Evolutionary conservation across 371 early-diverging fungal species (phyloP), one percentile per base, ranked within the genome.

Genomic region (Mucor piriformis): DNA sequence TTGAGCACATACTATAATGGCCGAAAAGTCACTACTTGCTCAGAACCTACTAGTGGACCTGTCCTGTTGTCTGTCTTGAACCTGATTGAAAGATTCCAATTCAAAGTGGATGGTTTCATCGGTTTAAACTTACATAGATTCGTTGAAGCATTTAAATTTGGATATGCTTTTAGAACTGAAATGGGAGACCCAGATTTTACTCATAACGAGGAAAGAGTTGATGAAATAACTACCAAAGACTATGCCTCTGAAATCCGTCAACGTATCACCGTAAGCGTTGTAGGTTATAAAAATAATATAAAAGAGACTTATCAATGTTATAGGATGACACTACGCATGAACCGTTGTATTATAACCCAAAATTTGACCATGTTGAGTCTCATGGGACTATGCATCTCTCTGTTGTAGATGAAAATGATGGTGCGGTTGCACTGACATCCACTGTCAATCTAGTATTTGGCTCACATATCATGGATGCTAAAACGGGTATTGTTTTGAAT

Each of bases 381-480:
- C 98, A 95, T 66, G 99, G 99, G 5, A 99, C 99, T 15, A 96
- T 97, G 54, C 99, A 99, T 72, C 61, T 99, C 3, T 97, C 98
- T 3, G 91, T 94, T 1, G 81, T 98, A 7, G 95, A 95, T 71
- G 72, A 82, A 53, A 79, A 95, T 32, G 93, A 92, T 50, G 86
- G 88, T 66, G 91, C 95, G 0, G 99, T 96, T 6, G 75, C 94
- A 0, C 46, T 98, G 51, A 99, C 98, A 2, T 91, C 93, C n/a
- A 97, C 99, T 0, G 84, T 98, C 20, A 98, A 99, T 77, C 74
- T 97, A 15, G 67, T 89, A 18, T 99, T 98, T 82, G 99, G 99
- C 1, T 89, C 97, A 3, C 90, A 89, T 37, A 65, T 99, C 16
- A 86, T 99, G 89, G 96, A 99, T 71, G 87, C 87, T 2, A 74